phyloP scores from a whole-genome alignment of 208 protist species.

The Leishmania martiniquensis region DNA sequence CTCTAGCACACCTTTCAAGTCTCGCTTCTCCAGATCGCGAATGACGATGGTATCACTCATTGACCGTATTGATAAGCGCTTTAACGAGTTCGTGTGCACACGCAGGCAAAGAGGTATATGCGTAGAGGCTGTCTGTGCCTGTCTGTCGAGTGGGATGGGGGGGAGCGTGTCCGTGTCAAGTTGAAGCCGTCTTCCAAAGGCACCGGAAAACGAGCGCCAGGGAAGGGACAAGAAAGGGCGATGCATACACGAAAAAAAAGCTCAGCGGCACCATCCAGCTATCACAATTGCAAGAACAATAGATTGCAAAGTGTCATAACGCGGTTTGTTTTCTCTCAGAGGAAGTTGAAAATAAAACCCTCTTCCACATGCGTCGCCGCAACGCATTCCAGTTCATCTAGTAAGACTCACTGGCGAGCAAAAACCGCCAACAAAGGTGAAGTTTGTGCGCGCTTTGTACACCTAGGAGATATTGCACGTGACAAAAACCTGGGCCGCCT shows the following conservation, averaged over 20 bases:
- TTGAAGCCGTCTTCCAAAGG: background rate
- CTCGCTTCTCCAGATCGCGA: constrained; percentile 27
- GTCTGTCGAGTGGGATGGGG: too few species aligned
- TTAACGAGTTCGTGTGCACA: background rate
- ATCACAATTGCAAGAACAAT: too few species aligned
- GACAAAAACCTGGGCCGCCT: background rate
- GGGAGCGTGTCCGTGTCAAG: background rate
- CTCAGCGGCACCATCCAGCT: background rate
- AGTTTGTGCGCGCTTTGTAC: background rate
- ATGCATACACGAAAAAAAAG: background rate
- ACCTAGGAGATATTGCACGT: background rate
- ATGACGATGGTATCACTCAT: constrained; percentile 28
- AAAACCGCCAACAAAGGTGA: background rate
- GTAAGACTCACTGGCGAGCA: background rate
- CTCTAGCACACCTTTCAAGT: constrained; percentile 27
- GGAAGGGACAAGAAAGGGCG: background rate
- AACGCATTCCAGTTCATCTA: background rate
- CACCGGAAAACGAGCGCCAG: background rate
- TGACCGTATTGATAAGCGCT: background rate
- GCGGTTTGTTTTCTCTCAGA: background rate
- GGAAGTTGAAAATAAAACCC: background rate
- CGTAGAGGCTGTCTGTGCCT: background rate
- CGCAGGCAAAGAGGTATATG: background rate
- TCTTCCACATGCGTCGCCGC: too few species aligned
- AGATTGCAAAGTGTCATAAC: background rate